Percentiles rank a stretch among this genome's conserved stretches.
These are phyloP conservation scores for Crassisporium funariophilum DNA, from an alignment of 768 basidiomycete species.

Conservation along the genomic window DNA sequence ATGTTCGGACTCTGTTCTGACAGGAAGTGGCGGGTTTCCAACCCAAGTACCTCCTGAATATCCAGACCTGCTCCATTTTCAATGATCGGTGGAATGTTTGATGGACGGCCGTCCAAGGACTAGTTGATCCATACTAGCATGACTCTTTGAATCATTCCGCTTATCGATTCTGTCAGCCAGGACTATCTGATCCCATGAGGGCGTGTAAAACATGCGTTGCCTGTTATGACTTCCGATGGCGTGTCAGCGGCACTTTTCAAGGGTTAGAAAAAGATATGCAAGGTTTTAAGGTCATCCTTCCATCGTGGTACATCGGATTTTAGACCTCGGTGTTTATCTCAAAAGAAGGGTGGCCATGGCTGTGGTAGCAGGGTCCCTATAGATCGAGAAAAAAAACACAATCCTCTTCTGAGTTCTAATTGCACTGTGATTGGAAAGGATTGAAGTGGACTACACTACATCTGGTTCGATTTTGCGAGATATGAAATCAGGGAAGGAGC, in stretches of 20 bases:
- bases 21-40: background rate
- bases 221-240: background rate
- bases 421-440: too few relatives aligned
- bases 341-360: background rate
- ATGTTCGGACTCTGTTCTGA: background rate
- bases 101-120: too few relatives aligned
- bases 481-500: conserved; percentile 17
- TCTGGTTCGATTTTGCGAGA: conserved; percentile 4
- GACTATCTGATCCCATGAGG: background rate
- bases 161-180: conserved; percentile 9
- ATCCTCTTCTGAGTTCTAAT: too few relatives aligned
- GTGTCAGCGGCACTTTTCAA: conserved; percentile 5
- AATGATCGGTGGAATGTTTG: too few relatives aligned
- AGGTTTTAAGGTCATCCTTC: background rate
- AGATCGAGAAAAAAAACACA: too few relatives aligned
- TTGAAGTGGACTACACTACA: too few relatives aligned
- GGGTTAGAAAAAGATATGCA: background rate
- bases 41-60: too few relatives aligned
- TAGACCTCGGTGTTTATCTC: background rate
- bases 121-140: background rate
- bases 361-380: background rate
- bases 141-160: background rate
- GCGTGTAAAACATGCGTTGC: conserved; percentile 17
- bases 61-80: too few relatives aligned
- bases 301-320: background rate